Evolutionary conservation across 2,329 filamentous ascomycete species (phyloP), one percentile per base, ranked within the genome.

Genomic region (Colletotrichum caudatum): DNA sequence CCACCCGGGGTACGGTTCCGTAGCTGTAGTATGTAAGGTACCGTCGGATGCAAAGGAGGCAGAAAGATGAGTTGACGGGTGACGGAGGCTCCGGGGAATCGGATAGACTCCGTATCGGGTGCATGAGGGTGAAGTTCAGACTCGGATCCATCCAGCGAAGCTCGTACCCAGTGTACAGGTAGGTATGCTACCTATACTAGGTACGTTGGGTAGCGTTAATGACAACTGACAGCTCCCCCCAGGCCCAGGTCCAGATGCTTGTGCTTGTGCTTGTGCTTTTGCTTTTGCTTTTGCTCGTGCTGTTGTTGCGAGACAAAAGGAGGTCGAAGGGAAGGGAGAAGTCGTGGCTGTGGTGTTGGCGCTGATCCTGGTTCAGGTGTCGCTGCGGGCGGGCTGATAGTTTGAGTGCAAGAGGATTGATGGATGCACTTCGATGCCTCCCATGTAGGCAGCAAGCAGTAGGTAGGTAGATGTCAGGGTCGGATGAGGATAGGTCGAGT

Each of bases 1-100:
- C 54, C 39, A 54, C 35, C 54, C 51, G 53, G 56, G 57, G 39
- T n/a, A 35, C 59, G 41, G 51, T 58, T 74, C 70, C 50, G 50
- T 64, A n/a, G 62, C 20, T 53, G 35, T 37, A 18, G 16, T 59
- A 14, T 46, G 46, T 29, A 51, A 51, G 46, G 46, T 39, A 39
- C 59, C 16, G 60, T 62, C 50, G 46, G 29, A 23, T 39, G 60
- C 23, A 26, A 26, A 23, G 56, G 23, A 37, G 35, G 23, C 7
- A 8, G 37, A 58, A 26, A 63, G 46, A 63, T 53, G 60, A 29
- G 60, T 29, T 63, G 48, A 63, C 59, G 60, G 60, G 39, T 39
- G 60, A 23, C 33, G 60, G 60, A 23, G 60, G 48, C 59, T 23
- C 59, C 44, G 51, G 44, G 50, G n/a, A 62, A 51, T 62, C 59